Evolutionary conservation across 208 protist genomes (phyloP), one percentile per base, ranked within the genome.

Genomic region (Naegleria lovaniensis): DNA sequence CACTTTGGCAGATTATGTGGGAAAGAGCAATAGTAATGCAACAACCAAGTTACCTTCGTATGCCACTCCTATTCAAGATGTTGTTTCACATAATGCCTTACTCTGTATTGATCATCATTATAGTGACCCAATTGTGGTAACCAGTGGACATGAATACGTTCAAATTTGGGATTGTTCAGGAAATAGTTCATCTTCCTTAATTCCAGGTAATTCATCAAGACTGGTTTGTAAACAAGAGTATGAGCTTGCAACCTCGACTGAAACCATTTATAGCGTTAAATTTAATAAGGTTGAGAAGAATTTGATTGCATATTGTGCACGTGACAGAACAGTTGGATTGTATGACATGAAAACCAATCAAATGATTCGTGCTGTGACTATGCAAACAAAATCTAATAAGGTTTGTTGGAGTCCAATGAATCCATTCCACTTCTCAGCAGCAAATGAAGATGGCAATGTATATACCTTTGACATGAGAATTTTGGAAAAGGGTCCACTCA

Each of bases 381-480:
- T 90, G 89, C 41, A 52, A 29, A 96, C 95, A 92, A 91, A 92
- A 39, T 87, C 58, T 15, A 97, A 97, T 89, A 39, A 90, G 16
- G 83, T 97, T 0, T 85, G 91, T 76, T 97, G 95, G 96, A 97
- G 97, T 91, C 96, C 96, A 33, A 94, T 93, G 90, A 93, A 96
- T 76, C 92, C 96, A 0, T 96, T 95, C 51, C 95, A 95, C 83
- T 96, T 97, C 43, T 94, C 94, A 22, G 87, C 92, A 2, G 96
- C 94, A 15, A 95, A 94, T 76, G 96, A 97, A 89, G 96, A 97
- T 87, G 92, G 94, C 83, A 96, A 97, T 55, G 83, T 93, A 4
- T 97, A 97, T 88, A 95, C 95, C 15, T 97, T 95, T 92, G 96
- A 97, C 92, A 97, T 97, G 93, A 92, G 96, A 40, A 94, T 93